Evolutionary conservation across 164 flowering plant genomes (phyloP).

Genomic region (Brasenia schreberi): DNA sequence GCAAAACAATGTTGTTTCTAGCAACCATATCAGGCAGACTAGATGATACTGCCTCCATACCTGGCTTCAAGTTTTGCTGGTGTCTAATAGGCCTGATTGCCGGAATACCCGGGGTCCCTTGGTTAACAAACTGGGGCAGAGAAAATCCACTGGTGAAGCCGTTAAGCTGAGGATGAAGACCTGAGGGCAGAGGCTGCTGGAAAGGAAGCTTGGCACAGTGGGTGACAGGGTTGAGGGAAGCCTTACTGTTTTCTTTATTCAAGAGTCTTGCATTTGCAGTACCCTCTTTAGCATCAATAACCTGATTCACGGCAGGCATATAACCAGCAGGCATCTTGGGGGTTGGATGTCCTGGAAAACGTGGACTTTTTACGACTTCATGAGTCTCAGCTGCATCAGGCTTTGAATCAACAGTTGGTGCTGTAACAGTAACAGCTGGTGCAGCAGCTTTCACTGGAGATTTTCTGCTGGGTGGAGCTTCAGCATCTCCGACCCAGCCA

Average conservation of each 20-base stretch:
- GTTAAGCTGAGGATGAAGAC: conserved; percentile 12
- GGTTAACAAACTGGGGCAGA: neutral
- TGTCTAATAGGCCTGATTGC: neutral
- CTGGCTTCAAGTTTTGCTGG: neutral
- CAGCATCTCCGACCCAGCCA: conserved; percentile 56
- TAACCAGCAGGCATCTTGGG: neutral
- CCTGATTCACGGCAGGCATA: neutral
- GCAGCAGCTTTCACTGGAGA: neutral
- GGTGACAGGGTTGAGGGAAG: neutral
- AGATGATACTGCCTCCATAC: conserved; percentile 7
- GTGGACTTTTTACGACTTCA: conserved; percentile 6
- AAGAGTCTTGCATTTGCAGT: conserved; percentile 6
- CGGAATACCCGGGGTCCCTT: neutral
- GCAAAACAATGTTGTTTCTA: conserved; percentile 13
- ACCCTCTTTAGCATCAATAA: conserved; percentile 7
- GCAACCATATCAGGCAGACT: conserved; percentile 12
- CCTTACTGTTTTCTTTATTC: neutral
- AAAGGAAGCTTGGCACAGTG: conserved; percentile 9
- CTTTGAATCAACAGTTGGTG: neutral
- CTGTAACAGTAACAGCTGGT: neutral
- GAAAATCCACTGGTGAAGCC: conserved; percentile 16
- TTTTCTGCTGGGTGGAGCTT: conserved; percentile 6
- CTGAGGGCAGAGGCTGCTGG: conserved; percentile 18
- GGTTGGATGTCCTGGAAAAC: conserved; percentile 11
- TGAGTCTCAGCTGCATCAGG: conserved; percentile 5